Percentiles rank a stretch among this genome's conserved stretches.
These are phyloP conservation scores for Toxoplasma gondii DNA, from an alignment of 169 alveolate species.

Conservation along the genomic window DNA sequence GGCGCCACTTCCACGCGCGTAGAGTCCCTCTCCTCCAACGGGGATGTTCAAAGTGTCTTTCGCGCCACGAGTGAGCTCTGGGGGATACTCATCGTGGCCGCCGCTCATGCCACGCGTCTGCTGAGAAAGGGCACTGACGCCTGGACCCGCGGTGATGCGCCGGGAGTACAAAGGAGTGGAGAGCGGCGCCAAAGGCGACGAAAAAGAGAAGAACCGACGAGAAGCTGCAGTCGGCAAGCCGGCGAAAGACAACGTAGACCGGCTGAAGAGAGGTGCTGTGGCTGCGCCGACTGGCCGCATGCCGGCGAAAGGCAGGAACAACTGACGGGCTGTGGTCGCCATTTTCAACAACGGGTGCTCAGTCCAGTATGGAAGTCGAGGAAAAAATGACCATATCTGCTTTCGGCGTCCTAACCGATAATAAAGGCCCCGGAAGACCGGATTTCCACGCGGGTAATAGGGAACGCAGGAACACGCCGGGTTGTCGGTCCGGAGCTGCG, in stretches of 20 bases:
- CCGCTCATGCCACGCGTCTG: constrained; percentile 32
- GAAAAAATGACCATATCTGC: background rate
- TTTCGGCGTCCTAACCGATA: background rate
- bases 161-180: background rate
- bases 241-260: background rate
- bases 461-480: background rate
- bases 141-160: background rate
- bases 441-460: background rate
- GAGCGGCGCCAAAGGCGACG: background rate
- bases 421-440: background rate
- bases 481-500: background rate
- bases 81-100: constrained; percentile 21
- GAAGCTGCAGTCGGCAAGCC: background rate
- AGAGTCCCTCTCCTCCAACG: constrained; percentile 56
- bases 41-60: constrained; percentile 37
- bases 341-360: background rate
- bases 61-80: constrained; percentile 32
- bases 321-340: background rate
- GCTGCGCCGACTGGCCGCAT: background rate
- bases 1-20: constrained; percentile 29
- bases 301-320: background rate
- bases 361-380: background rate
- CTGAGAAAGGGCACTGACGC: background rate
- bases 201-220: background rate
- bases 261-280: too few species aligned